Percentiles rank a stretch among this genome's conserved stretches.
phyloP scores from a whole-genome alignment of 1,284 basidiomycete species.

The Pisolithus thermaeus region DNA sequence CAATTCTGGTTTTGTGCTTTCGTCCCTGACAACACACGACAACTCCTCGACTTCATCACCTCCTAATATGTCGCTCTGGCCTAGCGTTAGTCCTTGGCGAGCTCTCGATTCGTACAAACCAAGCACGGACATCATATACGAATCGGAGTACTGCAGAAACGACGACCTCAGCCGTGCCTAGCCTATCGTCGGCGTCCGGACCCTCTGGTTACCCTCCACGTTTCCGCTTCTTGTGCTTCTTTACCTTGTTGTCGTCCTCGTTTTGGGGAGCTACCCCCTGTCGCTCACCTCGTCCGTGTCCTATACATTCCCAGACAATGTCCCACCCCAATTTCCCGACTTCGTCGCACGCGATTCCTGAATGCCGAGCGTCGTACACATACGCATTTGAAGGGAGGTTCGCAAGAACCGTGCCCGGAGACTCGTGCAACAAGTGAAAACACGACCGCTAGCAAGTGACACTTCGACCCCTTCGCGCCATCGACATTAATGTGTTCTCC shows the following conservation, averaged over 20 bases:
- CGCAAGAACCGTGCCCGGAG: constrained; percentile 23
- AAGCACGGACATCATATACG: constrained; percentile 38
- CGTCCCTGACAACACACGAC: constrained; percentile 25
- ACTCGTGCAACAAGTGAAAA: constrained; percentile 35
- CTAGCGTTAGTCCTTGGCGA: constrained; percentile 9
- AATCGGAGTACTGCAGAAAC: constrained; percentile 45
- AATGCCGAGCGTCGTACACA: constrained; percentile 31
- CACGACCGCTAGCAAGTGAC: constrained; percentile 22
- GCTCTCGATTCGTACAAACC: constrained; percentile 10
- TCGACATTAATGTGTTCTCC: neutral
- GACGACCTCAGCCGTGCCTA: neutral
- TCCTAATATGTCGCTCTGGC: constrained; percentile 15
- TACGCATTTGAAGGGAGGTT: constrained; percentile 20
- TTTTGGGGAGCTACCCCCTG: neutral
- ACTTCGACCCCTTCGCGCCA: neutral
- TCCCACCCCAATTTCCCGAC: constrained; percentile 20
- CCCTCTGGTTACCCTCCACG: neutral
- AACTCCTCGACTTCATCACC: constrained; percentile 16
- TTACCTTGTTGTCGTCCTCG: constrained; percentile 4
- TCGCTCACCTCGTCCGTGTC: neutral
- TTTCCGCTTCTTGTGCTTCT: constrained; percentile 17
- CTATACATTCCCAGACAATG: constrained; percentile 22
- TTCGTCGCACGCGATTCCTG: constrained; percentile 27
- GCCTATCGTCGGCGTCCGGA: no score
- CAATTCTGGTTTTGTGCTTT: constrained; percentile 42